These are phyloP conservation scores for Bjerkandera adusta DNA, from an alignment of 1,284 basidiomycete genomes.

Conservation along the genomic window DNA sequence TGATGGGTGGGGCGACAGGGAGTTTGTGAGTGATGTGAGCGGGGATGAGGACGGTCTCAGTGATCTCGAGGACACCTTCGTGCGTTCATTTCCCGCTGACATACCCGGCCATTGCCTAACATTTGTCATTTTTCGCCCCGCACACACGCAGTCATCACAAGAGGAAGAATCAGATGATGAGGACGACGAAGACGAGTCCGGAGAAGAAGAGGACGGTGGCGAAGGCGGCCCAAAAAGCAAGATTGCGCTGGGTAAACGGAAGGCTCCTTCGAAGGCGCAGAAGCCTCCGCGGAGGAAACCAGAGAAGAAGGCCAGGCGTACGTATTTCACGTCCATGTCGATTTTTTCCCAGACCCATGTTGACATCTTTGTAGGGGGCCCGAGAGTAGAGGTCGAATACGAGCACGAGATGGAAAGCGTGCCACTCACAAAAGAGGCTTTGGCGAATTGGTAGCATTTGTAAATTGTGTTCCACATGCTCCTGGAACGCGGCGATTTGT, in stretches of 20 bases:
- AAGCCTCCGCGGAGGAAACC: conserved; percentile 48
- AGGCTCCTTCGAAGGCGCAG: conserved; percentile 39
- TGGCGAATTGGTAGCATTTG: conserved; percentile 59
- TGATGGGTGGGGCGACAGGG: conserved; percentile 69
- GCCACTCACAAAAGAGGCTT: conserved; percentile 53
- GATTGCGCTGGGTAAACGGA: conserved; percentile 65
- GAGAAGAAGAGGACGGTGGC: conserved; percentile 31
- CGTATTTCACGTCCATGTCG: conserved; percentile 28
- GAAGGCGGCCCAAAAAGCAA: conserved; percentile 30
- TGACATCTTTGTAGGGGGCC: conserved; percentile 48
- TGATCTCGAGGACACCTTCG: conserved; percentile 70
- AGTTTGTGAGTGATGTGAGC: conserved; percentile 87
- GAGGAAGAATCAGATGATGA: conserved; percentile 32
- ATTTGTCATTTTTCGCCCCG: no score
- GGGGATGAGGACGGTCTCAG: conserved; percentile 64
- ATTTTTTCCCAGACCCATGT: conserved; percentile 11
- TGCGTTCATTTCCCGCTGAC: conserved; percentile 28
- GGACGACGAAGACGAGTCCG: conserved; percentile 26
- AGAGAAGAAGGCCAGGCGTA: conserved; percentile 60
- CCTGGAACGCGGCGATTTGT: neutral
- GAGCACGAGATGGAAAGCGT: conserved; percentile 85
- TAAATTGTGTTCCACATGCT: neutral
- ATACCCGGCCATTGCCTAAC: conserved; percentile 16
- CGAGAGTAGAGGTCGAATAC: conserved; percentile 93
- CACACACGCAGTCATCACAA: conserved; percentile 21